These are phyloP conservation scores for Dothiorella sarmentorum DNA, from an alignment of 2,329 filamentous ascomycete species.

Conservation along the genomic window DNA sequence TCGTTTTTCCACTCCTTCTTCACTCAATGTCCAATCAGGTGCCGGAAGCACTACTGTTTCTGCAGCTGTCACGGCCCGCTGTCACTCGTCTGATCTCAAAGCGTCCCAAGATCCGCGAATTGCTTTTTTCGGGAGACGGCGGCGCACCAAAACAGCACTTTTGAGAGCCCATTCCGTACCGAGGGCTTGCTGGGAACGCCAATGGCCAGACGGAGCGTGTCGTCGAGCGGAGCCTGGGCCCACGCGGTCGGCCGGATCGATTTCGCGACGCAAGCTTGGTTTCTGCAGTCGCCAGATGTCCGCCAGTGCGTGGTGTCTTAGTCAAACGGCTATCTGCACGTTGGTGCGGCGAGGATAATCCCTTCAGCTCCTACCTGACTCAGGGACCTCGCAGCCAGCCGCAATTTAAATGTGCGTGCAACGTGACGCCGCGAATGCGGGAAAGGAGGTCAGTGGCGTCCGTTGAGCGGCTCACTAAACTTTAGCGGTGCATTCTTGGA, in stretches of 20 bases:
- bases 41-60: neutral
- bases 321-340: constrained; percentile 9
- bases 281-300: neutral
- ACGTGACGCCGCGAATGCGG: neutral
- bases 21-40: neutral
- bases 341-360: constrained; percentile 4
- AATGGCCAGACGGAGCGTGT: neutral
- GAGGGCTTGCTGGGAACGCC: neutral
- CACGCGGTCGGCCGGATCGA: neutral
- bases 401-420: neutral
- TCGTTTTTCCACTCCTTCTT: neutral
- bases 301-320: constrained; percentile 8
- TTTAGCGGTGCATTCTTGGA: neutral
- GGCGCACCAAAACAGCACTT: neutral
- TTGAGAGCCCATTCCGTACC: neutral
- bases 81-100: neutral
- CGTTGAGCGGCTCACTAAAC: constrained; percentile 3
- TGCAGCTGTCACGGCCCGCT: constrained; percentile 1
- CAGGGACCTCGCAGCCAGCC: neutral
- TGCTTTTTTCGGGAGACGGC: constrained; percentile 7
- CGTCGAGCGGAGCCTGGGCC: neutral
- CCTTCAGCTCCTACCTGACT: constrained; percentile 1
- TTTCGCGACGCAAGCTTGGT: neutral
- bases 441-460: neutral
- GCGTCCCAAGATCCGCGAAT: neutral